Evolutionary conservation across 2,329 filamentous ascomycete species (phyloP), one percentile per base, ranked within the genome.

Genomic region (Catunica adiposa): DNA sequence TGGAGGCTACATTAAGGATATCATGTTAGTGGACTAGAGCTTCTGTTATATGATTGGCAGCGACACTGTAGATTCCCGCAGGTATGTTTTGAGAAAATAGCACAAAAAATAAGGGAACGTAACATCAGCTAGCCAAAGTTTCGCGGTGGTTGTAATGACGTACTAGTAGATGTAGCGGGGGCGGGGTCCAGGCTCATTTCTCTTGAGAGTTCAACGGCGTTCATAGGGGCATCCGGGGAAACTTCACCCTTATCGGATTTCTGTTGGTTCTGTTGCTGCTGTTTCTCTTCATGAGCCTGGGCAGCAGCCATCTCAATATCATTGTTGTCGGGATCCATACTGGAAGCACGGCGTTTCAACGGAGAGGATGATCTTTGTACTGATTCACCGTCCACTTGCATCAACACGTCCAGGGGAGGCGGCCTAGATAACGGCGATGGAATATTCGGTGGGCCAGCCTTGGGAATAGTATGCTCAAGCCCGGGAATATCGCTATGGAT

Each of bases 331-430:
- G 71, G 71, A 54, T 79, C 76, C 76, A 80, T 79, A 64, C 76
- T 80, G 58, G 77, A 80, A 37, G 79, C 79, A 60, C 75, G 73
- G 63, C 80, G 73, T 67, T 83, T 83, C 56, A 83, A 66, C 6
- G 80, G 80, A 20, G 80, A 83, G 26, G 79, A 82, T 20, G 80
- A 80, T 62, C 80, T 74, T 47, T 81, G 75, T 58, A 75, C 72
- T 23, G 73, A 64, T 59, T 82, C 76, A 61, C 73, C 70, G 66
- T 78, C 75, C 25, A 42, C 52, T 17, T 31, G 23, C 37, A 54
- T 54, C 11, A 54, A 37, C 20, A 65, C 71, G 74, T 64, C 73
- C 70, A 57, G 67, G 66, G 60, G 64, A 15, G n/a, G 40, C 61
- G 61, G 60, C 59, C 60, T 56, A 62, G 61, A 53, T 22, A 62